Base-by-base conservation (phyloP, 1,284 basidiomycete genomes). In the Anthracocystis walkeri region DNA sequence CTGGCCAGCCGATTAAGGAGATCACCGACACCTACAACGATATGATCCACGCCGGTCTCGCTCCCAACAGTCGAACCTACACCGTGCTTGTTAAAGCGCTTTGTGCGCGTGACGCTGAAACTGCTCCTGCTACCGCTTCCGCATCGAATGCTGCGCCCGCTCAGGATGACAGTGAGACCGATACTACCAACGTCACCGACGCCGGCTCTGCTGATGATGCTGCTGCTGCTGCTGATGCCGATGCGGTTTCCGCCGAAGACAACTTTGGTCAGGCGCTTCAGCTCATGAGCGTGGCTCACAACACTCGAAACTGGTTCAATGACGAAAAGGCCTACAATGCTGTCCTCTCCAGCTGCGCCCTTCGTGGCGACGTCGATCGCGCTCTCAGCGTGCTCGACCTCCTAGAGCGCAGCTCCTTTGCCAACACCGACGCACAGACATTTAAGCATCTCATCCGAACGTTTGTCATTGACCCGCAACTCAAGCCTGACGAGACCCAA, bases 11-110 rank as follows among this genome's bases (percentile, higher is more conserved):
- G 5, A 87, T 93, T 42, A 86, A 87, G 0, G 83, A 88, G 42
- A 86, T 94, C 52, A 86, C 92, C 68, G 89, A 91, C 63, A 88
- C 90, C 5, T 96, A 96, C 87, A 90, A 92, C 78, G 88, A 90
- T 60, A 90, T 95, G 88, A 86, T 94, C 50, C 86, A 88, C n/a
- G 87, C 87, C 46, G 89, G 90, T 23, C 82, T 94, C 14, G 82
- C 89, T 0, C 93, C 94, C 18, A 91, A 91, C 75, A 79, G 87
- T 12, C 81, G 85, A 41, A 95, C 93, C 0, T 95, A 93, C 82
- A 84, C 87, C n/a, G 86, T 87, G 38, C 87, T 95, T 56, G 90
- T 97, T 69, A 82, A 86, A 2, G 90, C 90, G 0, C 89, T 97
- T 63, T 90, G 90, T 23, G 87, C 88, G 29, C 90, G 94, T 41